Base-by-base conservation (phyloP, 345 rosid genomes). In the Corchorus capsularis region DNA sequence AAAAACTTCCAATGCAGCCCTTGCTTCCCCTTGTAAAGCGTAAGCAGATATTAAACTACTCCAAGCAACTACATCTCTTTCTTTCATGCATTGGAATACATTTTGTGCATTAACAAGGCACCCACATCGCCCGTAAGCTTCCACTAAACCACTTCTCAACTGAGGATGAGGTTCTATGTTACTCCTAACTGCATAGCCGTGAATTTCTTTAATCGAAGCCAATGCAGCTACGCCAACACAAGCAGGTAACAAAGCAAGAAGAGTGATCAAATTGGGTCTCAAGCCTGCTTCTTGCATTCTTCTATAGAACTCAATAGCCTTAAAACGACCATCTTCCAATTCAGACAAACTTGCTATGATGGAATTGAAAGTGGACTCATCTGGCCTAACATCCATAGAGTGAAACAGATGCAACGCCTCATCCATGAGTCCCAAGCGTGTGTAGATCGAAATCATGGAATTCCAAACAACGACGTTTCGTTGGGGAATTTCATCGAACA, bases 11-110 rank as follows among this genome's bases (percentile, higher is more conserved):
- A 89, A 83, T 0, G 93, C 89, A 2, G 75, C 32, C 76, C 71
- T 75, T 0, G 93, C 93, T 39, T 89, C 85, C 46, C 93, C 96
- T 2, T 88, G 89, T 70, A 89, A 66, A 2, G 92, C 96, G 52
- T 85, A 84, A n/a, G 87, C 93, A 0, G 93, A 89, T 68, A 91
- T 88, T 80, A 89, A 67, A 77, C 90, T 85, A 71, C 89, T 89
- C 93, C 92, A 91, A 14, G 90, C 89, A 73, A 91, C 90, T 63
- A 86, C 89, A 77, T 91, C 90, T 41, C 82, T 87, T 52, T 84
- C 85, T 17, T 43, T 22, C 87, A 88, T 61, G 11, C 69, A 55
- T 2, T 77, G 54, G 79, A 90, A 88, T 32, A 87, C 87, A 39
- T 54, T 70, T 14, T 75, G 37, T 34, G 88, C 90, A 49, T 79